A percentile compares a stretch with the other conserved stretches of the same genome.
Conservation (phyloP, 176 grass and related monocot genomes). For the Metroxylon sagu region DNA sequence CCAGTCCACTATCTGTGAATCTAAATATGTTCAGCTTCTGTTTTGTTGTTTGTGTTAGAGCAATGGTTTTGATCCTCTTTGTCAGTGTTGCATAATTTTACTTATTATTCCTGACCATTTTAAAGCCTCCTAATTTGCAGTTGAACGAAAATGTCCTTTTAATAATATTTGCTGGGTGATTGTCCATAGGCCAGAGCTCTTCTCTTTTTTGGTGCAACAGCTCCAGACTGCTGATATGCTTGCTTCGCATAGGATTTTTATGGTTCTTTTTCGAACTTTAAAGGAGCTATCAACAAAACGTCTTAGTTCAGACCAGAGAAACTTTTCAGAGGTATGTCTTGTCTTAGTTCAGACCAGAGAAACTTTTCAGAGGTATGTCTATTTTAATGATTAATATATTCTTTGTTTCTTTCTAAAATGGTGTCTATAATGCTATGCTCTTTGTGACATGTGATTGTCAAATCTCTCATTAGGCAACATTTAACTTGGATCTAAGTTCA, state of each 20-base stretch:
- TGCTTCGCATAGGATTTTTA: conserved; percentile 83
- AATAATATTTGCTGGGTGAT: background rate
- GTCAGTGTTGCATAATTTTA: too few species aligned
- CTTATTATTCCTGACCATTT: too few species aligned
- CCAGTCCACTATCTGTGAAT: too few species aligned
- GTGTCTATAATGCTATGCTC: background rate
- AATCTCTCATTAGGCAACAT: too few species aligned
- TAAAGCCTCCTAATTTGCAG: too few species aligned
- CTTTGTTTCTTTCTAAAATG: background rate
- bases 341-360: conserved; percentile 70
- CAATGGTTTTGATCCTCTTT: too few species aligned
- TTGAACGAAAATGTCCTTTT: background rate
- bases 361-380: conserved; percentile 69
- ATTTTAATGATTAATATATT: conserved; percentile 6
- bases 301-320: conserved; percentile 70
- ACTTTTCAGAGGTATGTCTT: conserved; percentile 64
- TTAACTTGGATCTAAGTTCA: too few species aligned
- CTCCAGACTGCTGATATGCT: conserved; percentile 77
- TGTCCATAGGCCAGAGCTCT: conserved; percentile 61
- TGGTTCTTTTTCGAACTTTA: conserved; percentile 89
- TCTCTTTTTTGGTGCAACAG: conserved; percentile 74
- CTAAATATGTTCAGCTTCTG: too few species aligned
- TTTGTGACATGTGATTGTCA: too few species aligned
- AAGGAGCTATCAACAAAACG: conserved; percentile 98
- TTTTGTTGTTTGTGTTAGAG: too few species aligned